Conservation (phyloP, 352 stramenopile species). For the Pythium dissimile region DNA sequence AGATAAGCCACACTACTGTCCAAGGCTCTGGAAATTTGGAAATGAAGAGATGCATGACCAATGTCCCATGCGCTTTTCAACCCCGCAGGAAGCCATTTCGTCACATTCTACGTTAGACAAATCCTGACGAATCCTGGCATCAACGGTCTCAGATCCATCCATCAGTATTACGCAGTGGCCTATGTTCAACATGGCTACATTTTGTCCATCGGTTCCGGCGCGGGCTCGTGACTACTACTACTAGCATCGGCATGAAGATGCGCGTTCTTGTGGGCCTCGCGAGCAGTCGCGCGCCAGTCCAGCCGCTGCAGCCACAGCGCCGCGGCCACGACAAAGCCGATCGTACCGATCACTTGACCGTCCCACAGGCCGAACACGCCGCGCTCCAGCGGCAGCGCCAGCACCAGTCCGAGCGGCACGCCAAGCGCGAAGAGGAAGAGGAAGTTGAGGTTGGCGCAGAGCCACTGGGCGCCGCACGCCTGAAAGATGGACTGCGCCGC, state of each 20-base stretch:
- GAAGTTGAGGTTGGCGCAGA: constrained; percentile 58
- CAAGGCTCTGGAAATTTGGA: too few relatives aligned
- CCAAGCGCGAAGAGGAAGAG: constrained; percentile 46
- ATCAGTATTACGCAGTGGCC: too few relatives aligned
- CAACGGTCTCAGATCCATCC: background rate
- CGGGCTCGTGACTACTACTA: too few relatives aligned
- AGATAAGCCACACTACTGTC: too few relatives aligned
- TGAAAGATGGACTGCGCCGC: constrained; percentile 45
- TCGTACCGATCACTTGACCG: constrained; percentile 41
- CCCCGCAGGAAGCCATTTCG: too few relatives aligned
- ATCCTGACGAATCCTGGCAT: background rate
- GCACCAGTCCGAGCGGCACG: constrained; percentile 40
- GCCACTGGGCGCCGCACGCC: constrained; percentile 44
- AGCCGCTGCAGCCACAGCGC: constrained; percentile 40
- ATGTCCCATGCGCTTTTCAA: too few relatives aligned
- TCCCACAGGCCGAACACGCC: constrained; percentile 59
- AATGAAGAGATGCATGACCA: background rate
- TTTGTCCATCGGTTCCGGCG: too few relatives aligned
- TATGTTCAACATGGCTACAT: too few relatives aligned
- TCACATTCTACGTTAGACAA: too few relatives aligned
- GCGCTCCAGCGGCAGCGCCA: constrained; percentile 37
- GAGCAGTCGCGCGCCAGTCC: constrained; percentile 50
- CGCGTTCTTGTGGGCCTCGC: constrained; percentile 39
- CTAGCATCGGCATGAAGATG: constrained; percentile 33
- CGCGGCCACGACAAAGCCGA: constrained; percentile 37